Base-by-base conservation (phyloP, 176 grass and related monocot species). In the Paspalum notatum region DNA sequence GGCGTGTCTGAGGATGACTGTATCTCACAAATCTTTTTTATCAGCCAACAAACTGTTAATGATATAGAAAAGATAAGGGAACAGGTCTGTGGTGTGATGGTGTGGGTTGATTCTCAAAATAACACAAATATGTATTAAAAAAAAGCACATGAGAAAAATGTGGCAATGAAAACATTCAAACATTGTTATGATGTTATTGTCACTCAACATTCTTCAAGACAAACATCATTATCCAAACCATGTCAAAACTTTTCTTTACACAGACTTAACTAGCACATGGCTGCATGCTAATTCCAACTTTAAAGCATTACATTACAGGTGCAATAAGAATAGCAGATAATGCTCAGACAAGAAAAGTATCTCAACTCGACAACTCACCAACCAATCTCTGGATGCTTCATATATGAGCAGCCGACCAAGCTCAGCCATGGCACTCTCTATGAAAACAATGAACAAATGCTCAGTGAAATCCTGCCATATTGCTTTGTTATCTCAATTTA, bases 341-440 rank as follows among this genome's bases (percentile, higher is more conserved):
- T 24, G 17, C 8, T 75, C 8, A 66, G 16, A 50, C 42, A 67
- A 25, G 26, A 64, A 84, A 86, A 84, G 80, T 17, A 80, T 76
- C 84, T 73, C 21, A 41, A 89, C 96, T 93, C 45, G 95, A 92
- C 96, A 99, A 71, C 96, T 93, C 45, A 99, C 96, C 96, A 99
- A 71, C 96, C 88, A 99, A 70, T 99, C 96, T 84, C 92, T 95
- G 10, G 83, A 93, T 54, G 92, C 96, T 85, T 99, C 96, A 16
- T 99, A 99, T 81, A 95, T 93, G 65, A 99, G 92, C 78, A 95
- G 57, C 70, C 92, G 91, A 20, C 96, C 92, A 79, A 99, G 92
- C 82, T 99, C 96, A 11, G 90, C 88, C 96, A 99, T 95, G 46
- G 90, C 96, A 77, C 88, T 95, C 86, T 84, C 92, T 99, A 53